Percentiles rank a stretch among this genome's conserved stretches.
phyloP scores from a whole-genome alignment of 495 filamentous ascomycete species.

The Lophiostoma macrostomum region DNA sequence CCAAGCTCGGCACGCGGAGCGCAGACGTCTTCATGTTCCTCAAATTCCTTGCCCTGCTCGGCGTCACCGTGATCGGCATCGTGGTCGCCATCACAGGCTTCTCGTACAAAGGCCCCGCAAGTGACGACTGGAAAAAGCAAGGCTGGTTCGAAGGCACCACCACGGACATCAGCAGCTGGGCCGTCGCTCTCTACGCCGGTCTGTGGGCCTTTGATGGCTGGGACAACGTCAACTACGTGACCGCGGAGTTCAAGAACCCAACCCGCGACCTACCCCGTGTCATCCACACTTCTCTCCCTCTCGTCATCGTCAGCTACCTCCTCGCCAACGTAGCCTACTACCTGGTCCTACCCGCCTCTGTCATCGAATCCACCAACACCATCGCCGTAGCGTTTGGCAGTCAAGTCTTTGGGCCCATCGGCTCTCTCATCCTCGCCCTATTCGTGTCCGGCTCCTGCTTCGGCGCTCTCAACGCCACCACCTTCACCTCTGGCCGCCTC shows the following conservation, averaged over 20 bases:
- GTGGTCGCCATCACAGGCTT: conserved; percentile 85
- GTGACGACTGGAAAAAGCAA: conserved; percentile 78
- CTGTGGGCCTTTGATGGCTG: conserved; percentile 98
- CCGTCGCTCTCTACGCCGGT: conserved; percentile 90
- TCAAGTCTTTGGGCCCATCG: conserved; percentile 81
- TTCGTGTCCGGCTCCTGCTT: conserved; percentile 81
- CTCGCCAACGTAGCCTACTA: conserved; percentile 91
- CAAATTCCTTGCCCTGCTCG: conserved; percentile 87
- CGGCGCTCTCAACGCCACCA: conserved; percentile 89
- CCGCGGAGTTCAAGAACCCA: conserved; percentile 92
- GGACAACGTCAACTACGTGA: conserved; percentile 98
- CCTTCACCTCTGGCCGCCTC: conserved; percentile 87
- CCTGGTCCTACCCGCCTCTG: conserved; percentile 78
- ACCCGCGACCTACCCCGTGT: conserved; percentile 86
- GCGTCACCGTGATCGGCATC: conserved; percentile 82
- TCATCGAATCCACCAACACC: conserved; percentile 82
- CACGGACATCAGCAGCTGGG: conserved; percentile 75
- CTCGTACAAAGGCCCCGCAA: conserved; percentile 70
- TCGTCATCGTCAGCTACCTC: conserved; percentile 87
- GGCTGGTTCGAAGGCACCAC: conserved; percentile 89
- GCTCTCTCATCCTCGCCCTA: conserved; percentile 80
- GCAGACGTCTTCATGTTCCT: conserved; percentile 94
- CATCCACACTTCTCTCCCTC: conserved; percentile 94
- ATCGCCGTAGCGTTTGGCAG: conserved; percentile 90
- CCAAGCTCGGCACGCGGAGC: conserved; percentile 75